Base-by-base conservation (phyloP, 139 green algal genomes). In the Monoraphidium neglectum region DNA sequence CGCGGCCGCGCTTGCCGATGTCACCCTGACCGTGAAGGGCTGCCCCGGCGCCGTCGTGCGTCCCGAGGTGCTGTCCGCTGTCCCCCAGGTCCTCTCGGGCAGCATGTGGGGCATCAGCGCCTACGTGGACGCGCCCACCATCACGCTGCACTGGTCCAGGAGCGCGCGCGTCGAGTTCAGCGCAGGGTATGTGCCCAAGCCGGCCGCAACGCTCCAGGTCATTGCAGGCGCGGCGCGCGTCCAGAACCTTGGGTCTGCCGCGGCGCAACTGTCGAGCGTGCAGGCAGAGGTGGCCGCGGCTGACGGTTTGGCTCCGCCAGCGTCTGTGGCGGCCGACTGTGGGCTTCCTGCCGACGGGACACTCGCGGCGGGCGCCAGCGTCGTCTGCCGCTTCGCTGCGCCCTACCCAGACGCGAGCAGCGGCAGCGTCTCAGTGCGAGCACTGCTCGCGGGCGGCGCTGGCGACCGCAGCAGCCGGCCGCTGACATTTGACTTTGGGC, bases 41-140 rank as follows among this genome's bases (percentile, higher is more conserved):
- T 77, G 72, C 38, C 72, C 72, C 18, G 72, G 72, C 16, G 59
- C 72, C 23, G 32, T 28, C 51, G 72, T 60, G 26, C 35, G 28
- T 21, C 4, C 68, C 18, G 23, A 33, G 53, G 10, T 77, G 15
- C 24, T 46, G 35, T 30, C n/a, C 3, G 30, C 60, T 15, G 57
- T 62, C 30, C 72, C 68, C 18, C 72, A 77, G 43, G 12, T 70
- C 4, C 30, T 77, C 4, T 26, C 59, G 32, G 40, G 40, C 16
- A 40, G 35, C 1, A 6, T 24, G 16, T 77, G 72, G 72, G 68
- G 59, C 6, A 24, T 77, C 3, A 62, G 28, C 24, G 59, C 38
- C 16, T 8, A 30, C n/a, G 24, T 26, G 35, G 37, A 46, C 1
- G 70, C 15, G 28, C 37, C 21, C n/a, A 23, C 21, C 4, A 10